phyloP scores from a whole-genome alignment of 352 stramenopile species.

The Phytophthora sansomeana region DNA sequence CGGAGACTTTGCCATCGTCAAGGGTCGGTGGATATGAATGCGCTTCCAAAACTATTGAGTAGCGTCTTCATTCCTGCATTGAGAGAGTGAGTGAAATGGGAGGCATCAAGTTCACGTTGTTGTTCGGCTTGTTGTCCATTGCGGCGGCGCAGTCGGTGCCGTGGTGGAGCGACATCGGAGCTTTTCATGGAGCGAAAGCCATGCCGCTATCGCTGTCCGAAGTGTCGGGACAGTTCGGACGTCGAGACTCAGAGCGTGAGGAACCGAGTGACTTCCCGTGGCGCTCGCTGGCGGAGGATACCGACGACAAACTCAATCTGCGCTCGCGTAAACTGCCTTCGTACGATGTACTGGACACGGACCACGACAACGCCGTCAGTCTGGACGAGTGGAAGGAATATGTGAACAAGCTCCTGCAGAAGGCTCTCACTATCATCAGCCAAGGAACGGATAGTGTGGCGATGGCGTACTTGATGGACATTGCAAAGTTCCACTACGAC shows the following conservation, averaged over 20 bases:
- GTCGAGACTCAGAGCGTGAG: conserved; percentile 12
- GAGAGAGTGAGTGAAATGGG: conserved; percentile 4
- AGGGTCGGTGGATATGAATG: conserved; percentile 12
- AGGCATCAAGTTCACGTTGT: conserved; percentile 9
- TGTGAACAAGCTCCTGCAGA: conserved; percentile 28
- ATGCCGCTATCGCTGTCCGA: conserved; percentile 18
- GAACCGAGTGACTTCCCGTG: conserved; percentile 12
- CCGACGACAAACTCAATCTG: conserved; percentile 7
- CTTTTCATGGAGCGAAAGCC: conserved; percentile 23
- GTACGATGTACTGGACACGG: conserved; percentile 29
- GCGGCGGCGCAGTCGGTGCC: conserved; percentile 24
- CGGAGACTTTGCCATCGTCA: conserved; percentile 10
- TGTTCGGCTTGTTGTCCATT: not conserved
- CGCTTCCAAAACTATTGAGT: not conserved
- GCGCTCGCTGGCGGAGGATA: conserved; percentile 12
- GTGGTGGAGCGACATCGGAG: conserved; percentile 33
- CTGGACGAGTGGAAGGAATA: conserved; percentile 36
- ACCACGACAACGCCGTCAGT: conserved; percentile 28
- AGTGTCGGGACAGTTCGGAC: conserved; percentile 19
- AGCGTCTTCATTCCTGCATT: conserved; percentile 6
- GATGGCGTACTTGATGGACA: conserved; percentile 26
- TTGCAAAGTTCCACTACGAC: conserved; percentile 47
- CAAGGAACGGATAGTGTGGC: conserved; percentile 24
- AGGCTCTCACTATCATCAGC: conserved; percentile 22
- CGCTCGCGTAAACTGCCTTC: conserved; percentile 26